Evolutionary conservation across 129 eudicot genomes (phyloP), one percentile per base, ranked within the genome.

Genomic region (Ambrosia trifida): DNA sequence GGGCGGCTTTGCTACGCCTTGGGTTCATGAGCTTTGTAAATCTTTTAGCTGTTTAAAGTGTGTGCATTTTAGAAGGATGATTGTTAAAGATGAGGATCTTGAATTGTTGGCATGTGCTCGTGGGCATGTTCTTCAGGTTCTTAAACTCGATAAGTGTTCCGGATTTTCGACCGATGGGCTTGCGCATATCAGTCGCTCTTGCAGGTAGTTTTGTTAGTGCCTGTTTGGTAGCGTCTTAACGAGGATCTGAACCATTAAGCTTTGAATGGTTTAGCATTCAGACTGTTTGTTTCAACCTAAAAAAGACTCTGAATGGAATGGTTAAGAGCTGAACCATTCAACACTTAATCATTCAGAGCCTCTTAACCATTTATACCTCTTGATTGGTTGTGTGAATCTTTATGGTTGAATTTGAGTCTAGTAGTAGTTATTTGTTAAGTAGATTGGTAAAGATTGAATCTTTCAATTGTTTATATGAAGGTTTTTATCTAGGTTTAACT

Each of bases 1-100:
- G 98, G 96, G 98, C 8, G 98, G 98, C 2, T 86, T 84, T 41
- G 98, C 77, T 7, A 81, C 78, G 17, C 91, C 96, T 2, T 92
- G 96, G 98, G 89, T 86, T 56, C 81, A 77, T 61, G 91, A 85
- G 75, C 79, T 86, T 11, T 70, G 73, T 4, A 75, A 45, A 58
- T 70, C 89, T 3, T 92, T 86, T 40, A 38, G 30, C 40, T 70
- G 85, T 45, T 67, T 92, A 65, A 89, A 77, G 35, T 74, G 86
- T 41, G 72, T 92, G 2, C 96, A 92, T 64, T 85, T 92, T 50
- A 71, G 96, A 57, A 65, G 96, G 16, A 91, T 91, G 97, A 86
- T 88, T 84, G 96, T 88, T 5, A 77, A 43, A 44, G 96, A 91
- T 76, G 59, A 76, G 43, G 95, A 89, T 92, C 91, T 92, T 45